A percentile compares a stretch with the other conserved stretches of the same genome.
Evolutionary conservation across 1,284 basidiomycete species (phyloP).

Genomic region (Austroboletus novae-zelandiae): DNA sequence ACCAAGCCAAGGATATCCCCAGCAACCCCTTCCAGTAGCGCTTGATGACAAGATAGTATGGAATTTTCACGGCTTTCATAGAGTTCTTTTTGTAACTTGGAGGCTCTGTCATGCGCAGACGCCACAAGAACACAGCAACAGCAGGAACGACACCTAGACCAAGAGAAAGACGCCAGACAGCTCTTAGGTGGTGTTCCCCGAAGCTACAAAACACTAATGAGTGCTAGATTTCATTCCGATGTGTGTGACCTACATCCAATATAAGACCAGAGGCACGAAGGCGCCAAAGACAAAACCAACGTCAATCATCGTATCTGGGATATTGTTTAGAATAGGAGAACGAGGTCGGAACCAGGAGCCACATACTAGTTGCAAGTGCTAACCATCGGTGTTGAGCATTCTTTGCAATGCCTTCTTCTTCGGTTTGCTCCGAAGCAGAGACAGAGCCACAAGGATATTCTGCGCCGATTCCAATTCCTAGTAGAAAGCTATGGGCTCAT

Average conservation of each 20-base stretch:
- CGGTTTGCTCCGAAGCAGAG: slow-evolving; percentile 89
- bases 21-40: slow-evolving; percentile 74
- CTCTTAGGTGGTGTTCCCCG: slow-evolving; percentile 75
- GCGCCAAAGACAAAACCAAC: slow-evolving; percentile 81
- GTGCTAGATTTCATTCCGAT: neutral
- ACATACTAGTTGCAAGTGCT: slow-evolving; percentile 77
- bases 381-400: slow-evolving; percentile 85
- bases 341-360: slow-evolving; percentile 7
- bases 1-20: slow-evolving; percentile 75
- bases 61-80: slow-evolving; percentile 74
- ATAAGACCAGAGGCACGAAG: slow-evolving; percentile 82
- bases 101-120: slow-evolving; percentile 82
- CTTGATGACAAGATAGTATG: slow-evolving; percentile 77
- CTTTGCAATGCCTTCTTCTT: slow-evolving; percentile 75
- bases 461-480: slow-evolving; percentile 84
- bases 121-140: slow-evolving; percentile 80
- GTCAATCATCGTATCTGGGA: slow-evolving; percentile 82
- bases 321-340: slow-evolving; percentile 2
- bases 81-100: slow-evolving; percentile 66
- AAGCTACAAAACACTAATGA: slow-evolving; percentile 45
- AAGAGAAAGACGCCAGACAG: slow-evolving; percentile 86
- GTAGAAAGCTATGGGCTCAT: slow-evolving; percentile 54
- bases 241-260: slow-evolving; percentile 68
- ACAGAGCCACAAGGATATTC: slow-evolving; percentile 92
- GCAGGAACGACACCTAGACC: slow-evolving; percentile 89